Evolutionary conservation across 257 asterid genomes (phyloP), one percentile per base, ranked within the genome.

Genomic region (Solanum rostratum): DNA sequence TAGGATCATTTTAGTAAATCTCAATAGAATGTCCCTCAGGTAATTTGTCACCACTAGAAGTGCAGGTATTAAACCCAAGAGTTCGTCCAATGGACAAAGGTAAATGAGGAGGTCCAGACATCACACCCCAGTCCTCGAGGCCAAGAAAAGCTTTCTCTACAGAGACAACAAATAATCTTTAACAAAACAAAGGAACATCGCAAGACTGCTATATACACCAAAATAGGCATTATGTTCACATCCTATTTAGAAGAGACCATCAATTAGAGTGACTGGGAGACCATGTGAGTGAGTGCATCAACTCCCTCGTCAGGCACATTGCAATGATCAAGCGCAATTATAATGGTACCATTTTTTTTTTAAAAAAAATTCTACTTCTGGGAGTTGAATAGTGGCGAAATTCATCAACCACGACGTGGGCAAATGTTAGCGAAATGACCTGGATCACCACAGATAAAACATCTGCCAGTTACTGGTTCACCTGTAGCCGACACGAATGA

Each of bases 361-460:
- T 73, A 7, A 73, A 43, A 43, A 71, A 7, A 14, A 43, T 12
- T n/a, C 22, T 15, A 76, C n/a, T 76, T 49, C 81, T 46, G 16
- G 43, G 43, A 49, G 81, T 74, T 49, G 14, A 60, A 46, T 43
- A 76, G 57, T 46, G 37, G 62, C 18, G 14, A 80, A 53, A 20
- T 57, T 85, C 87, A 95, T 91, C 94, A 87, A 29, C 97, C 95
- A 33, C 99, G 98, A 88, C 20, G 92, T 22, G 98, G 99, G 84
- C 99, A 96, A 76, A 86, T 92, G 53, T 91, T 93, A 66, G 98
- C 93, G 65, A 95, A 95, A 89, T 96, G 99, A 1, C 96, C 90
- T 45, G 98, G 98, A 90, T 96, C 98, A 13, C 98, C 99, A 88
- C 99, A 96, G 55, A 91, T 62, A 73, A 96, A 96, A 87, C 99